These are phyloP conservation scores for Cyberlindnera lachancei DNA, from an alignment of 805 yeast genomes.

Conservation along the genomic window DNA sequence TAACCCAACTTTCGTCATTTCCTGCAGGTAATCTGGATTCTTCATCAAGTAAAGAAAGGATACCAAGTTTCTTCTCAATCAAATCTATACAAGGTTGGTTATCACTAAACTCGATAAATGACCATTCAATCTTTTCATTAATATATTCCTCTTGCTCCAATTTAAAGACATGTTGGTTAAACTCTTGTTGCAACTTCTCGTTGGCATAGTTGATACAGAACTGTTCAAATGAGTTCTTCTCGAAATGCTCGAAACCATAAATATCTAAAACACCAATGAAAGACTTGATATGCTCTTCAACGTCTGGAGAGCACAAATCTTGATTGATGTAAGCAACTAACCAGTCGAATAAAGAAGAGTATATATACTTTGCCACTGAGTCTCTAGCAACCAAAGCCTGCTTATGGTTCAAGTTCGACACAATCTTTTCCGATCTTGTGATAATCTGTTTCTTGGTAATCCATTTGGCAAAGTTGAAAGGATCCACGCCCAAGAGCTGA, in stretches of 20 bases:
- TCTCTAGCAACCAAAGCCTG: constrained; percentile 91
- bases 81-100: constrained; percentile 94
- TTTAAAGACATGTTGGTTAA: constrained; percentile 94
- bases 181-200: constrained; percentile 95
- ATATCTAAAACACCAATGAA: constrained; percentile 97
- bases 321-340: constrained; percentile 75
- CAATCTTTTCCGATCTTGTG: constrained; percentile 89
- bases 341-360: constrained; percentile 94
- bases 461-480: constrained; percentile 78
- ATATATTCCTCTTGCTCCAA: constrained; percentile 94
- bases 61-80: constrained; percentile 85
- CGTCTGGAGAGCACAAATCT: constrained; percentile 72
- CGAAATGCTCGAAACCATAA: constrained; percentile 95
- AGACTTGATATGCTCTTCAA: constrained; percentile 48
- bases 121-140: constrained; percentile 91
- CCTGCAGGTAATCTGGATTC: constrained; percentile 94
- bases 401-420: constrained; percentile 69
- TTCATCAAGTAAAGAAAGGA: constrained; percentile 83
- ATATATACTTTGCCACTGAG: constrained; percentile 93
- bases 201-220: constrained; percentile 96
- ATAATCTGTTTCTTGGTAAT: constrained; percentile 83
- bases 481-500: constrained; percentile 74
- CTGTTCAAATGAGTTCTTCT: constrained; percentile 90
- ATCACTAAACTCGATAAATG: constrained; percentile 90
- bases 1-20: constrained; percentile 85